phyloP scores from a whole-genome alignment of 1,284 basidiomycete genomes.

The Leccinum ponderosum region DNA sequence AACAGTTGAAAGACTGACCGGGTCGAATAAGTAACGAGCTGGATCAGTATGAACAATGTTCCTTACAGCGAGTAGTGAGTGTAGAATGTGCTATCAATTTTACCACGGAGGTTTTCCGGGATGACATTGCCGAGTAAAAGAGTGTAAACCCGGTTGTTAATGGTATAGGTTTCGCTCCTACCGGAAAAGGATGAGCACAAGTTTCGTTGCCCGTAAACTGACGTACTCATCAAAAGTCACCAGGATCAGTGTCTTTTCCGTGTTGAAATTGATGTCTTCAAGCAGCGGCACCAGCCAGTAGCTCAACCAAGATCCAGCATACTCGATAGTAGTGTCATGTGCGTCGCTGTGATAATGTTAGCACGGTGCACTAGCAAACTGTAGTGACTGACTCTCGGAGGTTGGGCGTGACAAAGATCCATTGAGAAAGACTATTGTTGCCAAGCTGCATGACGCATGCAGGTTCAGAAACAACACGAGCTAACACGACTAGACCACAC shows the following conservation, averaged over 20 bases:
- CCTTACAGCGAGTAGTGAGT: conserved; percentile 60
- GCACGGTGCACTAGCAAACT: neutral
- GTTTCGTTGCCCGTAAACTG: neutral
- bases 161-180: conserved; percentile 46
- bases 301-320: conserved; percentile 48
- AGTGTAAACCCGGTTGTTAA: conserved; percentile 49
- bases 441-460: conserved; percentile 16
- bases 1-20: conserved; percentile 50
- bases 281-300: conserved; percentile 60
- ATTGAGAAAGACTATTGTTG: conserved; percentile 55
- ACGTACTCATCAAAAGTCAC: conserved; percentile 51
- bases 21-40: conserved; percentile 5
- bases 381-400: conserved; percentile 33
- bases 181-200: conserved; percentile 26
- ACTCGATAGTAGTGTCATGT: conserved; percentile 60
- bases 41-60: neutral
- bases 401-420: conserved; percentile 69
- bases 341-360: conserved; percentile 30
- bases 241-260: conserved; percentile 51
- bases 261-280: conserved; percentile 47
- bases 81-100: conserved; percentile 57
- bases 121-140: conserved; percentile 56
- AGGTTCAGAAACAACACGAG: neutral
- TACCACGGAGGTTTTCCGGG: conserved; percentile 43
- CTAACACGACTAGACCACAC: conserved; percentile 1